Percentiles rank a stretch among this genome's conserved stretches.
These are phyloP conservation scores for Aspergillus leporis DNA, from an alignment of 495 filamentous ascomycete genomes.

Conservation along the genomic window DNA sequence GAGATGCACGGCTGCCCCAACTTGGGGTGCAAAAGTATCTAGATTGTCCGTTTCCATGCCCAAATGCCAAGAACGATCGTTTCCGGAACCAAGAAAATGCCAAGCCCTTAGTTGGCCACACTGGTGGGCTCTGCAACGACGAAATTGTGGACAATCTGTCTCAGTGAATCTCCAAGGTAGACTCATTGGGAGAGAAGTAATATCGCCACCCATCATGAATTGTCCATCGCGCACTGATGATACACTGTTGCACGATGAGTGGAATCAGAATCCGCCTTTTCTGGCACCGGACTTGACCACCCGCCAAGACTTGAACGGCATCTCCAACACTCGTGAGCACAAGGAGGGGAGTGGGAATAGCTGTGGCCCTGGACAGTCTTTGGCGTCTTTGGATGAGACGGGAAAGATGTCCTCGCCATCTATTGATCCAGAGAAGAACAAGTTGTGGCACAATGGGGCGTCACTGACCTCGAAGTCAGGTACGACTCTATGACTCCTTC, in stretches of 20 bases:
- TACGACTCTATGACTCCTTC: constrained; percentile 10
- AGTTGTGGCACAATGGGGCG: constrained; percentile 15
- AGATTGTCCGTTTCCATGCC: neutral
- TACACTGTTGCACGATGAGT: constrained; percentile 42
- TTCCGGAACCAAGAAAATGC: neutral
- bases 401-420: constrained; percentile 7
- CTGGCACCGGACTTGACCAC: constrained; percentile 57
- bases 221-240: constrained; percentile 58
- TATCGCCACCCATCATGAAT: constrained; percentile 47
- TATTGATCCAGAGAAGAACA: constrained; percentile 14
- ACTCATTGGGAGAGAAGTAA: neutral
- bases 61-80: neutral
- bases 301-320: constrained; percentile 58
- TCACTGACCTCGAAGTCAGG: constrained; percentile 36
- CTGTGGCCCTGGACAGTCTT: neutral
- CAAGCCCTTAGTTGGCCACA: constrained; percentile 1
- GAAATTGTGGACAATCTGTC: neutral
- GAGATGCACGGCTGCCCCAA: neutral
- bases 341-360: constrained; percentile 11
- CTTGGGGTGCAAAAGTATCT: neutral
- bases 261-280: constrained; percentile 55
- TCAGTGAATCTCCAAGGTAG: neutral
- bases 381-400: constrained; percentile 14
- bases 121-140: neutral
- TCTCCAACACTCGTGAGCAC: constrained; percentile 26